Percentiles rank a stretch among this genome's conserved stretches.
phyloP scores from a whole-genome alignment of 2,329 filamentous ascomycete species.

The Aureobasidium uvarum region DNA sequence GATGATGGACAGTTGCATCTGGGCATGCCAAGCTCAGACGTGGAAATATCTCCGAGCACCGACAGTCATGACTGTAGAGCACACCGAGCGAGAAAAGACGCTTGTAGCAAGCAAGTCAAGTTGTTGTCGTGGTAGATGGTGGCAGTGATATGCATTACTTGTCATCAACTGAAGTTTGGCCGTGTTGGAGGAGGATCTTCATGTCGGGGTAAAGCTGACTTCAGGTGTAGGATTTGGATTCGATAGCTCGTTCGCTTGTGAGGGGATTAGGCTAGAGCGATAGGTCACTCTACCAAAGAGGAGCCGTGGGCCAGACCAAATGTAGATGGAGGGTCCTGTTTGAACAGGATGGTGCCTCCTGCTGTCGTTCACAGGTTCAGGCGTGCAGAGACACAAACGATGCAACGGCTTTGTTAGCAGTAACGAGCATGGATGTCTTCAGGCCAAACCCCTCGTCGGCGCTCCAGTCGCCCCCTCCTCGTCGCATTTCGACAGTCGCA shows the following conservation, averaged over 20 bases:
- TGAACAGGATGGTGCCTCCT: neutral
- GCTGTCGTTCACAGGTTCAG: neutral
- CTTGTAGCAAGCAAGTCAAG: neutral
- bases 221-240: neutral
- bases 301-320: neutral
- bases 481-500: slow-evolving; percentile 45
- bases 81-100: neutral
- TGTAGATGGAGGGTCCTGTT: neutral
- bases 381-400: neutral
- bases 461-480: slow-evolving; percentile 34
- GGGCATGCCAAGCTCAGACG: neutral
- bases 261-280: neutral
- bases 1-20: neutral
- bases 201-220: neutral
- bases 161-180: too few relatives aligned
- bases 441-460: slow-evolving; percentile 20
- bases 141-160: too few relatives aligned
- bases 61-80: neutral
- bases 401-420: neutral
- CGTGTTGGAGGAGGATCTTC: neutral
- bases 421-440: slow-evolving; percentile 26
- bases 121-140: too few relatives aligned
- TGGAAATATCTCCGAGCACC: neutral
- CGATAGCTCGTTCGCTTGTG: neutral
- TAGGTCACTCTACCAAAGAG: neutral